phyloP scores from a whole-genome alignment of 1,284 basidiomycete genomes.

The Ceratobasidium theobromae region DNA sequence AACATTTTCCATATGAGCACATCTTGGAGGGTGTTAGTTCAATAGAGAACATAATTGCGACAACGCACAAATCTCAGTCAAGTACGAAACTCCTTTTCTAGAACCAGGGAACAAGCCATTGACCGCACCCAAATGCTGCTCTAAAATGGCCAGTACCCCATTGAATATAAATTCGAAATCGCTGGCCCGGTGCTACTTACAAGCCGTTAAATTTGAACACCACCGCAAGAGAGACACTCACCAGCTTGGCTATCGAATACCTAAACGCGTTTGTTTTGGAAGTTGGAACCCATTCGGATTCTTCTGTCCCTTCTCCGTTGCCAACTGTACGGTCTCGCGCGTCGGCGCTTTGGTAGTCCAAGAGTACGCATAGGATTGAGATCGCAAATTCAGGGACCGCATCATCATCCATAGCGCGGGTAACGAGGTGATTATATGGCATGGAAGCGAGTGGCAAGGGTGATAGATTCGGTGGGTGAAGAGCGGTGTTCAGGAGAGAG shows the following conservation, averaged over 20 bases:
- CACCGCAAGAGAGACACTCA: constrained; percentile 44
- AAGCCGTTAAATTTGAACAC: constrained; percentile 7
- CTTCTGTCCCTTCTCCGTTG: constrained; percentile 44
- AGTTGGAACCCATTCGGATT: constrained; percentile 54
- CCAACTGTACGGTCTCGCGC: constrained; percentile 55
- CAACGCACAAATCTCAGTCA: constrained; percentile 70
- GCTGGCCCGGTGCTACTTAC: constrained; percentile 72
- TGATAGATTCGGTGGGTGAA: constrained; percentile 59
- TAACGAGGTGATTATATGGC: constrained; percentile 85
- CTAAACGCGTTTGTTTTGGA: constrained; percentile 82
- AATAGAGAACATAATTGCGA: constrained; percentile 27
- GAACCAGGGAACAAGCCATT: constrained; percentile 82
- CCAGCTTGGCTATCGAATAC: constrained; percentile 86
- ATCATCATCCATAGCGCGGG: constrained; percentile 74
- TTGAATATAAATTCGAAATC: constrained; percentile 83
- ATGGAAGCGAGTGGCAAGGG: constrained; percentile 42
- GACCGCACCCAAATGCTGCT: constrained; percentile 70
- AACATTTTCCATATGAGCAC: constrained; percentile 88
- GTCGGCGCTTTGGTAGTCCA: constrained; percentile 79
- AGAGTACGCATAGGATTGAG: constrained; percentile 66
- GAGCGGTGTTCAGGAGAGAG: constrained; percentile 84
- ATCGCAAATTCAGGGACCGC: constrained; percentile 41
- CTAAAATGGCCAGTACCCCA: constrained; percentile 69
- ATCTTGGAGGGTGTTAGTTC: constrained; percentile 49
- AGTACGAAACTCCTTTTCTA: constrained; percentile 74